Evolutionary conservation across 2,329 filamentous ascomycete genomes (phyloP).

Genomic region (Calonectria leucothoes): DNA sequence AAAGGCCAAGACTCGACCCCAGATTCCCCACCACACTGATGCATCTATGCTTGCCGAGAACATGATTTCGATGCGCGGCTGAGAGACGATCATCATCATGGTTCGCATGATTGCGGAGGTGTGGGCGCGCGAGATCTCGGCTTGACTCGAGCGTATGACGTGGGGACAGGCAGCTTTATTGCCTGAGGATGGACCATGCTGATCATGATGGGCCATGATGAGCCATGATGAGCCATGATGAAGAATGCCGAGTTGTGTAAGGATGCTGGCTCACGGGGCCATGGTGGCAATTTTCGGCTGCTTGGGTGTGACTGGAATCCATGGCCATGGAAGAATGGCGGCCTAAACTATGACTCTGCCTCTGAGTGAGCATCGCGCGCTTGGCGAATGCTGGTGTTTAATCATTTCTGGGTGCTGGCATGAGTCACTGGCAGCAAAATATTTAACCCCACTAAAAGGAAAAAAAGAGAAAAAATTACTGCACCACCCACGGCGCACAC

Average conservation of each 20-base stretch:
- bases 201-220: neutral
- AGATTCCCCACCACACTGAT: neutral
- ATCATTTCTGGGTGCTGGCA: neutral
- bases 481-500: neutral
- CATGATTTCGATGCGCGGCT: neutral
- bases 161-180: neutral
- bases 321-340: neutral
- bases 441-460: neutral
- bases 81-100: neutral
- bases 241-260: neutral
- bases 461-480: conserved; percentile 2
- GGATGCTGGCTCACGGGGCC: neutral
- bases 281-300: neutral
- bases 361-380: neutral
- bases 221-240: neutral
- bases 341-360: neutral
- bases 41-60: neutral
- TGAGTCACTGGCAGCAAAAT: conserved; percentile 20
- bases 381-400: neutral
- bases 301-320: neutral
- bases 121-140: neutral
- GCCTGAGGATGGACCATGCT: neutral
- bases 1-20: neutral
- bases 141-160: neutral
- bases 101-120: neutral